These are phyloP conservation scores for Quillaja saponaria DNA, from an alignment of 306 rosid genomes.

Conservation along the genomic window DNA sequence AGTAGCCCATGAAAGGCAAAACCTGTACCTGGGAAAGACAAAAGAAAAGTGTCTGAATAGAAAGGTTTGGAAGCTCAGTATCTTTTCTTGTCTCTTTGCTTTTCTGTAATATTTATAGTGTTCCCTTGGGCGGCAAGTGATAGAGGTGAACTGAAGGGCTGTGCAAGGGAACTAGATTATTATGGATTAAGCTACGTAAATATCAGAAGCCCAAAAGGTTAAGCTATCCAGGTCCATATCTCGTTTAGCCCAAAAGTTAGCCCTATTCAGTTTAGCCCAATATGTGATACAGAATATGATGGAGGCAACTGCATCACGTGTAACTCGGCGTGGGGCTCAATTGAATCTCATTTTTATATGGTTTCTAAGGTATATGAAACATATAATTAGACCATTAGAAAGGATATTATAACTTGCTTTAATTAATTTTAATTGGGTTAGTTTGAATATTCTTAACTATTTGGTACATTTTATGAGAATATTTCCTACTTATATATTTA, in stretches of 20 bases:
- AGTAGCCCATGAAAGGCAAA: constrained; percentile 17
- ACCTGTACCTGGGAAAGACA: constrained; percentile 28
- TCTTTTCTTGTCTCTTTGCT: constrained; percentile 29
- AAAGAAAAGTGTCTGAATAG: not conserved
- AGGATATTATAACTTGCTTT: constrained; percentile 38
- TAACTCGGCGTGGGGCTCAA: constrained; percentile 37
- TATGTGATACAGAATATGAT: constrained; percentile 24
- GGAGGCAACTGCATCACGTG: constrained; percentile 46
- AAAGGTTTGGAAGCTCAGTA: constrained; percentile 30
- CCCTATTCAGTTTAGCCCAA: too few relatives aligned
- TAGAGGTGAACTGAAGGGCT: too few relatives aligned
- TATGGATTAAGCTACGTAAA: too few relatives aligned
- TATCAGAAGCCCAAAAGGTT: too few relatives aligned
- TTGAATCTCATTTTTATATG: constrained; percentile 34
- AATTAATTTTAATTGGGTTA: constrained; percentile 9
- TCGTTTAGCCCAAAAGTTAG: too few relatives aligned
- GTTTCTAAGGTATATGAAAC: constrained; percentile 36
- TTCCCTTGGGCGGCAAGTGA: too few relatives aligned
- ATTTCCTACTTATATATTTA: too few relatives aligned
- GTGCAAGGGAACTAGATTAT: too few relatives aligned
- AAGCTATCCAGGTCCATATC: too few relatives aligned
- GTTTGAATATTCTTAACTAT: too few relatives aligned
- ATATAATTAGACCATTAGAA: constrained; percentile 57
- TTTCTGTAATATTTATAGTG: too few relatives aligned
- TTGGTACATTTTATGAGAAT: too few relatives aligned